Percentiles rank a stretch among this genome's conserved stretches.
Evolutionary conservation across 495 filamentous ascomycete genomes (phyloP).

Genomic region (Tuber umbilicatum): DNA sequence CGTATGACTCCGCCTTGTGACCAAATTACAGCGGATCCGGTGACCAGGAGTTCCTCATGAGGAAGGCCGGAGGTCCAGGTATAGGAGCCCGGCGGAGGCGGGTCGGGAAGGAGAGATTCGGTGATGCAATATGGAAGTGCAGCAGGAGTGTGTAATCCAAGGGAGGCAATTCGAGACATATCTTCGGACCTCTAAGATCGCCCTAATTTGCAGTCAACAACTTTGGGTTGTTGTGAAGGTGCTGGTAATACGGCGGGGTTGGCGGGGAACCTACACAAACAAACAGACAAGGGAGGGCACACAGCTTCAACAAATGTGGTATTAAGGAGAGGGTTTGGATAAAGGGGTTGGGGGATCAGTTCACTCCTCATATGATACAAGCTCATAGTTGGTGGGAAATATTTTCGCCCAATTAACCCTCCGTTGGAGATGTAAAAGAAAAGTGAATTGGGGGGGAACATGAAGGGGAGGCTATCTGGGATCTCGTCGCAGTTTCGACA

Average conservation of each 20-base stretch:
- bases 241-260: conserved; percentile 8
- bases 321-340: neutral
- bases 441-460: neutral
- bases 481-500: neutral
- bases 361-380: neutral
- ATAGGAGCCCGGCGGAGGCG: conserved; percentile 59
- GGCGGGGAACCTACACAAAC: conserved; percentile 13
- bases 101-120: conserved; percentile 68
- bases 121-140: conserved; percentile 74
- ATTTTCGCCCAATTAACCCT: neutral
- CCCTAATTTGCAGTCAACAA: neutral
- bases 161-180: conserved; percentile 83
- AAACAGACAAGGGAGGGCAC: neutral
- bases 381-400: conserved; percentile 3
- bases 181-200: neutral
- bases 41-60: conserved; percentile 82
- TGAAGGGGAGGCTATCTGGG: neutral
- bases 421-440: neutral
- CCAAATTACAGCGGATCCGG: conserved; percentile 80
- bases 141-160: conserved; percentile 80
- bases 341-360: neutral
- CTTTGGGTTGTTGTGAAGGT: conserved; percentile 9
- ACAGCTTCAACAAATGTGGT: neutral
- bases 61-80: conserved; percentile 58
- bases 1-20: conserved; percentile 78